A percentile compares a stretch with the other conserved stretches of the same genome.
These are phyloP conservation scores for Chalara sp. DNA, from an alignment of 2,329 filamentous ascomycete species.

Conservation along the genomic window DNA sequence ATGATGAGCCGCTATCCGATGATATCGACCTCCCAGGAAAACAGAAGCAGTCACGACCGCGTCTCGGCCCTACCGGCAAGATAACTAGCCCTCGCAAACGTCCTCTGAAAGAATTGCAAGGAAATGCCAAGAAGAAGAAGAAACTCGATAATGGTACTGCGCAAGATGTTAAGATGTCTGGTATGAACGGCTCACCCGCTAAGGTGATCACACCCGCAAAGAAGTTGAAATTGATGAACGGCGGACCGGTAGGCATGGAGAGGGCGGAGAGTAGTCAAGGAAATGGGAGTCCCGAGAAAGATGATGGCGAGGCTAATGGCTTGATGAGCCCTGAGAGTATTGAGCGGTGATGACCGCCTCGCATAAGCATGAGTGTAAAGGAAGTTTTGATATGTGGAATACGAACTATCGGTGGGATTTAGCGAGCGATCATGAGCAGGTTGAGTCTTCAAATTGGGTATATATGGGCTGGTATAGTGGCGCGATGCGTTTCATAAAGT, in stretches of 20 bases:
- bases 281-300: conserved; percentile 48
- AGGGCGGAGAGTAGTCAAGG: conserved; percentile 50
- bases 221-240: conserved; percentile 39
- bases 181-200: conserved; percentile 31
- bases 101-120: conserved; percentile 74
- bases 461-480: too few species aligned
- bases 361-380: too few species aligned
- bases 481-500: too few species aligned
- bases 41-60: conserved; percentile 59
- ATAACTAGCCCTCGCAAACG: conserved; percentile 80
- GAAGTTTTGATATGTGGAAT: too few species aligned
- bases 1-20: conserved; percentile 77
- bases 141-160: conserved; percentile 54
- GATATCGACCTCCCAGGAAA: conserved; percentile 93
- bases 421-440: too few species aligned
- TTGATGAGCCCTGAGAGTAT: conserved; percentile 80
- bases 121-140: conserved; percentile 82
- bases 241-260: conserved; percentile 43
- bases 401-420: too few species aligned
- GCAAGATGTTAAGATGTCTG: conserved; percentile 25
- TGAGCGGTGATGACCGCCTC: conserved; percentile 15
- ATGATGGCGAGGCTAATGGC: conserved; percentile 61
- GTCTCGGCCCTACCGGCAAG: conserved; percentile 71
- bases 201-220: conserved; percentile 37
- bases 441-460: too few species aligned